Evolutionary conservation across 352 stramenopile genomes (phyloP), one percentile per base, ranked within the genome.

Genomic region (Phytophthora crassamura): DNA sequence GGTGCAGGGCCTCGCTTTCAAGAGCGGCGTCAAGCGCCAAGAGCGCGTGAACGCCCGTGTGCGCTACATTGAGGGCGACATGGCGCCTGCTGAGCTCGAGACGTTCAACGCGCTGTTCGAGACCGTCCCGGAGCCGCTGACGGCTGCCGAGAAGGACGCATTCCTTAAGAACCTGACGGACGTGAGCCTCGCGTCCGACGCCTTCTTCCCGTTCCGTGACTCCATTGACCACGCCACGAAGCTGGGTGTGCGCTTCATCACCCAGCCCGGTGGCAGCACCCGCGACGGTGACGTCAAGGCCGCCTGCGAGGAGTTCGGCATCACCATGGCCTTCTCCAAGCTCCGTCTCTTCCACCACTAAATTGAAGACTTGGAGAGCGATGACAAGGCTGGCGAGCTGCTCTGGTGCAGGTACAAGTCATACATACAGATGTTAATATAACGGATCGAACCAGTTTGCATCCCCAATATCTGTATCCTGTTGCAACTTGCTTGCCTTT

Each of bases 281-380:
- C 88, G 86, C 64, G 87, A 95, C 67, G 63, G 59, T 15, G 95
- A 99, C 42, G 98, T 99, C 50, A 93, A 96, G 61, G 66, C 82
- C 33, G 97, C 97, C 36, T 99, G 94, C 69, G 86, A 99, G 53
- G 97, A 99, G 77, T 99, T 99, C 73, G 97, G 94, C 58, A 99
- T 99, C 86, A 94, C 94, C 45, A 99, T 99, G 98, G 97, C 93
- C 51, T 98, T 99, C 72, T 99, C 97, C 34, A 97, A 96, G 73
- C 80, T 99, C 53, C 91, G 98, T 70, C 91, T 99, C 41, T 99
- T 99, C 90, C 98, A 99, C 88, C 98, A 99, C 90, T 99, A 99
- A 76, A 60, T 55, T 39, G 45, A 42, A 56, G 52, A 30, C 41
- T 36, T 39, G 39, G 18, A 64, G 43, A 55, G 50, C 49, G 55